These are phyloP conservation scores for Aspergillus fijiensis DNA, from an alignment of 2,329 filamentous ascomycete genomes.

Conservation along the genomic window DNA sequence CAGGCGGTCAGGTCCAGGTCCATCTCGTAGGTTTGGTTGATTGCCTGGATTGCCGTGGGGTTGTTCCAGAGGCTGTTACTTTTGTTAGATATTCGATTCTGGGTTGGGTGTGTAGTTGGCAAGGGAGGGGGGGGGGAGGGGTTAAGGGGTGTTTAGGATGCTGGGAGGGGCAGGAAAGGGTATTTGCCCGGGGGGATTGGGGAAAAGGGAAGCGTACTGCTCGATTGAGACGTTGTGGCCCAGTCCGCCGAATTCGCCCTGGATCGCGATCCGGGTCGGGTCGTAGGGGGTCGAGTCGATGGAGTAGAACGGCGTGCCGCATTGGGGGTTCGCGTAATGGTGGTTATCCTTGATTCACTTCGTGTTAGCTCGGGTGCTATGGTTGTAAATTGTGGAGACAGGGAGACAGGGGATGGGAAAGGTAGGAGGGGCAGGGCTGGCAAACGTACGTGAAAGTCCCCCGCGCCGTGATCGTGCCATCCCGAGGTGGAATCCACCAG, in stretches of 20 bases:
- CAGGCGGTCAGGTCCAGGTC: slow-evolving; percentile 58
- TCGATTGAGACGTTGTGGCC: slow-evolving; percentile 64
- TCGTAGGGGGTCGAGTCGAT: slow-evolving; percentile 57
- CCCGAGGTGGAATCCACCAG: slow-evolving; percentile 64
- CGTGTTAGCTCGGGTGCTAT: neutral
- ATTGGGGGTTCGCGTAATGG: slow-evolving; percentile 70
- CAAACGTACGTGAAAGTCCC: slow-evolving; percentile 55
- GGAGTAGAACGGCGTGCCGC: slow-evolving; percentile 68
- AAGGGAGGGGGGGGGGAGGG: too few relatives aligned
- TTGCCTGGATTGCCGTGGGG: slow-evolving; percentile 55
- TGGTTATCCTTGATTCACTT: slow-evolving; percentile 58
- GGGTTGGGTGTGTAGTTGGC: too few relatives aligned
- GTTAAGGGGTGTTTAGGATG: neutral
- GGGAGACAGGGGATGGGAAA: neutral
- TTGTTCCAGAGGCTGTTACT: slow-evolving; percentile 63
- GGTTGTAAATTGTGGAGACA: too few relatives aligned
- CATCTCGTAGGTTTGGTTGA: slow-evolving; percentile 69
- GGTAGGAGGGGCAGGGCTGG: too few relatives aligned
- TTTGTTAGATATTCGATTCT: too few relatives aligned
- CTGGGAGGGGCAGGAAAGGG: too few relatives aligned
- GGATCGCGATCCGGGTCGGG: slow-evolving; percentile 61
- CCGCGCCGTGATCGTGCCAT: slow-evolving; percentile 67
- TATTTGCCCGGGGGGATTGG: too few relatives aligned
- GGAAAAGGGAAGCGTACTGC: slow-evolving; percentile 47
- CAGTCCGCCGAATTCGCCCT: slow-evolving; percentile 70